Conservation (phyloP, 345 rosid genomes). For the Eucalyptus sp. region DNA sequence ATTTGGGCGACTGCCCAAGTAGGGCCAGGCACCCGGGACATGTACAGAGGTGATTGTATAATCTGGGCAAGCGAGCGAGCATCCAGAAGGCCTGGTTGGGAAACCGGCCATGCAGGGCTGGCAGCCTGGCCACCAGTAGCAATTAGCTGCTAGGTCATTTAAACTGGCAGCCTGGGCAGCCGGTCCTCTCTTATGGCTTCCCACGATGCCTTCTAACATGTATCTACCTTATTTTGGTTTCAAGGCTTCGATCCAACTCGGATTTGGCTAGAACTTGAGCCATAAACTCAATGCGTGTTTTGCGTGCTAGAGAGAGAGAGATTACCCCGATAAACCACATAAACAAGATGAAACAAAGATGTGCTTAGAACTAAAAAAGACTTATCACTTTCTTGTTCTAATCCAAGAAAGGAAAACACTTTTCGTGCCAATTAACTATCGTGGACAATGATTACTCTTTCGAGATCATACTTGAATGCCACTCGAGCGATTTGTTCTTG, state of each 20-base stretch:
- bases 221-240: not conserved
- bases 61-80: not conserved
- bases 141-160: not conserved
- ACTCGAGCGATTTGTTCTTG: slow-evolving; percentile 93
- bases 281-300: not conserved
- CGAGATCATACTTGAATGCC: slow-evolving; percentile 60
- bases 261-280: not conserved
- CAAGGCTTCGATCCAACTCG: not conserved
- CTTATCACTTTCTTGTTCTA: not conserved
- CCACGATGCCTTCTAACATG: not conserved
- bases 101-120: not conserved
- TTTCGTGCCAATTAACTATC: not conserved
- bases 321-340: slow-evolving; percentile 46
- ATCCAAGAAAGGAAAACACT: not conserved
- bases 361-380: not conserved
- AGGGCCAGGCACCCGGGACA: not conserved
- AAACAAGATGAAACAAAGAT: not conserved
- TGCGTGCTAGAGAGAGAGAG: not conserved
- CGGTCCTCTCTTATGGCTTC: not conserved
- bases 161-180: not conserved
- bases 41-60: not conserved
- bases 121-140: not conserved
- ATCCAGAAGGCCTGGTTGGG: not conserved
- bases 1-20: not conserved
- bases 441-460: not conserved